phyloP scores from a whole-genome alignment of 306 rosid species.

The Rosa rugosa region DNA sequence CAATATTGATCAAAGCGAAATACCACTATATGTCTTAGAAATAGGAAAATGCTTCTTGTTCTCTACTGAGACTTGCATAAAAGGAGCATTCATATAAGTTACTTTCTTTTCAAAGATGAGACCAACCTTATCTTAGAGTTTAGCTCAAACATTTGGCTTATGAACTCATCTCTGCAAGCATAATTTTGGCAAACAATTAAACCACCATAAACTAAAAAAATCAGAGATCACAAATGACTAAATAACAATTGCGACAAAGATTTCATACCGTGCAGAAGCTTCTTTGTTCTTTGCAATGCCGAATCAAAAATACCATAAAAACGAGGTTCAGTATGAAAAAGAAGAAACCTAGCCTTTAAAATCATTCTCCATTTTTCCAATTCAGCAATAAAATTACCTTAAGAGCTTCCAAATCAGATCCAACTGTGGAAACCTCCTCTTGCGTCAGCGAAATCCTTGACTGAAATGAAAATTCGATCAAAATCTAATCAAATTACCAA shows the following conservation, averaged over 20 bases:
- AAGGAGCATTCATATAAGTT: conserved; percentile 7
- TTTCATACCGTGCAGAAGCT: conserved; percentile 47
- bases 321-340: conserved; percentile 16
- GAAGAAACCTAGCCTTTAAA: conserved; percentile 10
- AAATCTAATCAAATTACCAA: conserved; percentile 7
- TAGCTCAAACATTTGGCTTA: conserved; percentile 51
- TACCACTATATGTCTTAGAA: not conserved
- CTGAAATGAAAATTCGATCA: conserved; percentile 31
- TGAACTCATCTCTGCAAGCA: conserved; percentile 57
- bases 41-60: not conserved
- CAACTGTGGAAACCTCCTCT: conserved; percentile 46
- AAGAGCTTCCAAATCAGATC: conserved; percentile 62
- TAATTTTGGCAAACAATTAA: not conserved
- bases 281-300: conserved; percentile 44
- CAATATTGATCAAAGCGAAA: not conserved
- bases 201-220: not conserved
- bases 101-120: conserved; percentile 5
- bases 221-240: not conserved
- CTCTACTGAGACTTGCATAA: not conserved
- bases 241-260: conserved; percentile 12
- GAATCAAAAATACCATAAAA: conserved; percentile 28
- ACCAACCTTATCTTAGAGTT: conserved; percentile 64
- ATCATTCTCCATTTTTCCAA: not conserved
- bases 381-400: conserved; percentile 43
- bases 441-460: conserved; percentile 64